Evolutionary conservation across 2,329 filamentous ascomycete species (phyloP), one percentile per base, ranked within the genome.

Genomic region (Alternaria triticina): DNA sequence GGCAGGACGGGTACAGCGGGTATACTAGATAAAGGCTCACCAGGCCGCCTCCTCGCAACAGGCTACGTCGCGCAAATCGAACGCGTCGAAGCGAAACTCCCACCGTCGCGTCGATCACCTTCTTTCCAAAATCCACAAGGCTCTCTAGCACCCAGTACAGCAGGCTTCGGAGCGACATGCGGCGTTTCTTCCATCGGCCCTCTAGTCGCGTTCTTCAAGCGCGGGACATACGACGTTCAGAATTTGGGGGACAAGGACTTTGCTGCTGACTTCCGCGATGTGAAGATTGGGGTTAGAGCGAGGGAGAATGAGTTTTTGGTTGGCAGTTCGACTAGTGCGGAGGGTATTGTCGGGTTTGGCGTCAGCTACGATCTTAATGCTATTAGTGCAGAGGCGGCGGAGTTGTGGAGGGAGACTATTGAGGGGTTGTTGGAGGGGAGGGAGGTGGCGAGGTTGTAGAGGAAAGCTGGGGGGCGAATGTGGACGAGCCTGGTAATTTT

Each of bases 271-370:
- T 83, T 77, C 52, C 67, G 75, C 6, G 63, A 70, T 4, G 47
- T 82, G 36, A 75, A 68, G 20, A 77, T 81, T 54, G 78, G 77
- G 11, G 83, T 85, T 9, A 69, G 83, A 33, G 81, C 82, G 3
- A 71, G 83, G 27, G 82, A 84, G 7, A 77, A 80, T 4, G 83
- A 85, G 70, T 85, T 84, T 59, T 59, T 85, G 59, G 70, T 84
- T 2, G 82, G 81, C 0, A 80, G 81, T 40, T 79, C 70, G 27
- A 80, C 81, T 40, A 77, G 80, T 65, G 75, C 61, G 1, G 64
- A 75, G 30, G 77, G 77, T 0, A 70, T 77, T 6, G 68, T 85
- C 8, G 69, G 65, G n/a, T 80, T 81, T 55, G 73, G 72, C 8
- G 82, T 82, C 1, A 81, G 77, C 49, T 81, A 82, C 65, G 83